Conservation (phyloP, 352 stramenopile genomes). For the Phytophthora lateralis region DNA sequence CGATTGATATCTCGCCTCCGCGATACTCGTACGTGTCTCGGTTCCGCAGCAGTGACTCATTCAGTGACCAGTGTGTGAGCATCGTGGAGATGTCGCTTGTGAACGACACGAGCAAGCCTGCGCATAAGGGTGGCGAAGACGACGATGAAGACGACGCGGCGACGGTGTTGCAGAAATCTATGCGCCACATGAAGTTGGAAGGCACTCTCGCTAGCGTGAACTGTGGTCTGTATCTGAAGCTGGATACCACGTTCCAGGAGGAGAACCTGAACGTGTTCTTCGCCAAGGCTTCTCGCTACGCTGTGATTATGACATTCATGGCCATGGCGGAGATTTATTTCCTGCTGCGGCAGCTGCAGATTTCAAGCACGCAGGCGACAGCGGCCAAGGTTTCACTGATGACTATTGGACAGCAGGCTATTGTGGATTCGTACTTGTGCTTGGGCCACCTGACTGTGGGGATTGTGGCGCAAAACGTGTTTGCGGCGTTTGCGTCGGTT, state of each 20-base stretch:
- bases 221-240: conserved; percentile 74
- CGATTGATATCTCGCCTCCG: conserved; percentile 81
- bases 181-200: conserved; percentile 53
- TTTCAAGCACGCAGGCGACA: conserved; percentile 85
- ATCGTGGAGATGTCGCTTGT: conserved; percentile 78
- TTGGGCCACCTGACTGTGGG: conserved; percentile 95
- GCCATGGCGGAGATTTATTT: conserved; percentile 89
- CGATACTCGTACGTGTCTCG: conserved; percentile 79
- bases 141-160: conserved; percentile 47
- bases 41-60: conserved; percentile 82
- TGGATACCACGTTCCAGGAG: conserved; percentile 80
- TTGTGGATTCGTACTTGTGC: conserved; percentile 96
- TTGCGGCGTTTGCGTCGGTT: conserved; percentile 95
- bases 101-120: conserved; percentile 40
- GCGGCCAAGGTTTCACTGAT: conserved; percentile 83
- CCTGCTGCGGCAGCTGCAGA: conserved; percentile 82
- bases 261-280: conserved; percentile 88
- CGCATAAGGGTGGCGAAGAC: conserved; percentile 14
- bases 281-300: conserved; percentile 77
- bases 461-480: conserved; percentile 94
- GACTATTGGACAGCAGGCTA: conserved; percentile 85
- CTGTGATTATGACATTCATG: conserved; percentile 87
- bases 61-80: conserved; percentile 85
- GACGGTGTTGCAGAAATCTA: conserved; percentile 42
- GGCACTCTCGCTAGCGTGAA: conserved; percentile 80